Percentiles rank a stretch among this genome's conserved stretches.
These are phyloP conservation scores for Ogataea wickerhamii DNA, from an alignment of 805 yeast genomes.

Conservation along the genomic window DNA sequence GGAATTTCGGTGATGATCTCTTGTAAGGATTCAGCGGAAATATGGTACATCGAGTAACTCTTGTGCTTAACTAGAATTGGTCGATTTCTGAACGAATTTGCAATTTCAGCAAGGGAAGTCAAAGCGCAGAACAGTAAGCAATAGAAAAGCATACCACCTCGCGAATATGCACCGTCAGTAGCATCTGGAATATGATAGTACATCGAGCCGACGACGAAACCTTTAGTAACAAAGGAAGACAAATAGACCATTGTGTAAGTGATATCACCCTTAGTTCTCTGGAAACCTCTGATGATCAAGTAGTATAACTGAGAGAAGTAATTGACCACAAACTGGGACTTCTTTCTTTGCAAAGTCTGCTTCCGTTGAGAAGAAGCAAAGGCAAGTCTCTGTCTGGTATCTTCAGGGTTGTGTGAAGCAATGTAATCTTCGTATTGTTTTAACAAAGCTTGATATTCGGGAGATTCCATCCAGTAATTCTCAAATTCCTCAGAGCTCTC, in stretches of 20 bases:
- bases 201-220: slow-evolving; percentile 59
- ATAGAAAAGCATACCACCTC: slow-evolving; percentile 62
- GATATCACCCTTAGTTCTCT: slow-evolving; percentile 57
- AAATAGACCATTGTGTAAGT: slow-evolving; percentile 52
- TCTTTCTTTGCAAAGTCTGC: slow-evolving; percentile 37
- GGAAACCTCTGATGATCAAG: slow-evolving; percentile 53
- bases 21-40: slow-evolving; percentile 62
- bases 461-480: slow-evolving; percentile 53
- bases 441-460: slow-evolving; percentile 44
- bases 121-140: slow-evolving; percentile 59
- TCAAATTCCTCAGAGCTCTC: slow-evolving; percentile 56
- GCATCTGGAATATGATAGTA: slow-evolving; percentile 49
- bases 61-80: slow-evolving; percentile 62
- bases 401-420: slow-evolving; percentile 35
- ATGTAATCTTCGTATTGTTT: slow-evolving; percentile 38
- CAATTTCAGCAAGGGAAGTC: slow-evolving; percentile 61
- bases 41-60: slow-evolving; percentile 59
- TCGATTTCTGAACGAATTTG: slow-evolving; percentile 56
- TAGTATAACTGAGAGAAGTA: slow-evolving; percentile 49
- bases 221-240: slow-evolving; percentile 53
- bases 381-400: slow-evolving; percentile 39
- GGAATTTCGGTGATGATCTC: slow-evolving; percentile 60
- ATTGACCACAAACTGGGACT: slow-evolving; percentile 37
- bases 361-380: slow-evolving; percentile 36
- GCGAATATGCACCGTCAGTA: slow-evolving; percentile 54